A percentile compares a stretch with the other conserved stretches of the same genome.
Conservation (phyloP, 1,284 basidiomycete genomes). For the Apiotrichum sp. region DNA sequence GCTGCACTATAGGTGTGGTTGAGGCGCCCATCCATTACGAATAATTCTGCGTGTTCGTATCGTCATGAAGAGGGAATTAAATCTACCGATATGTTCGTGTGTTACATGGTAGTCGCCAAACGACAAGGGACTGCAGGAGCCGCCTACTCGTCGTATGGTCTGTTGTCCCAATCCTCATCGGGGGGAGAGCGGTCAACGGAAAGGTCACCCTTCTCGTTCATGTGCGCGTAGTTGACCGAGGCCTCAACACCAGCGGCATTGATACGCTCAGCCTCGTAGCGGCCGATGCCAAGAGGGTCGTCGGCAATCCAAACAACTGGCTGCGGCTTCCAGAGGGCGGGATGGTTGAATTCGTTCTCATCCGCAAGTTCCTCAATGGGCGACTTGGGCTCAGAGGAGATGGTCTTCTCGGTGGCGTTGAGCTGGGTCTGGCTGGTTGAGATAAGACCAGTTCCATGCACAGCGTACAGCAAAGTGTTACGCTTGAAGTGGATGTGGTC, state of each 20-base stretch:
- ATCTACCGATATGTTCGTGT: no score
- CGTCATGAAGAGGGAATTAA: no score
- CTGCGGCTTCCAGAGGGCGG: constrained; percentile 46
- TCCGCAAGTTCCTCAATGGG: constrained; percentile 27
- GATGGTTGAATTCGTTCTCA: constrained; percentile 45
- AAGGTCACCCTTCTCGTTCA: constrained; percentile 43
- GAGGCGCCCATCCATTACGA: no score
- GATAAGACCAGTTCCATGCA: background rate
- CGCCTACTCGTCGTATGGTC: constrained; percentile 16
- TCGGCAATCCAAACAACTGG: constrained; percentile 46
- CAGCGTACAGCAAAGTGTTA: constrained; percentile 29
- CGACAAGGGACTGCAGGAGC: background rate
- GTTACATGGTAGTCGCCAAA: background rate
- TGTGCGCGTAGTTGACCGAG: constrained; percentile 37
- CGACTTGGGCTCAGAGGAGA: constrained; percentile 17
- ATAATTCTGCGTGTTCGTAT: no score
- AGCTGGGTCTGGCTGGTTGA: constrained; percentile 16
- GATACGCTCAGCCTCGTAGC: constrained; percentile 38
- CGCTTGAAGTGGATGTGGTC: constrained; percentile 40
- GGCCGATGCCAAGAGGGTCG: constrained; percentile 44
- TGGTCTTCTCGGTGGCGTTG: constrained; percentile 19
- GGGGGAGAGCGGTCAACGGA: constrained; percentile 37
- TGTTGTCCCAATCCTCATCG: constrained; percentile 41
- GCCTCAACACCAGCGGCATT: constrained; percentile 39
- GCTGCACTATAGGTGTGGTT: no score